Evolutionary conservation across 164 flowering plant species (phyloP).

Genomic region (Euptelea pleiosperma): DNA sequence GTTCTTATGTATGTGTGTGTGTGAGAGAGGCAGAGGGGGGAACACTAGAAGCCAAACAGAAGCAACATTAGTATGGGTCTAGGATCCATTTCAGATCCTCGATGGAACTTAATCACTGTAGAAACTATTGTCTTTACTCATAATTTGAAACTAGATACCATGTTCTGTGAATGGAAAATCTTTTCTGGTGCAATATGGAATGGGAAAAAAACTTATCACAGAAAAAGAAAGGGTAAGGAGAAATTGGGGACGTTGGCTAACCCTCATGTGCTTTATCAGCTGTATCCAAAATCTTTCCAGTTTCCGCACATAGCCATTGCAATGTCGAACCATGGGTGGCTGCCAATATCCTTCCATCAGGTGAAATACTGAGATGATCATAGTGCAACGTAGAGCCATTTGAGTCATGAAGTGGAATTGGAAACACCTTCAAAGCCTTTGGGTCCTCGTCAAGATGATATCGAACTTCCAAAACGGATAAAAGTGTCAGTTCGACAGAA

Average conservation of each 20-base stretch:
- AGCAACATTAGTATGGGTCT: too few relatives aligned
- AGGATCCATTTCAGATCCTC: too few relatives aligned
- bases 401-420: conserved; percentile 78
- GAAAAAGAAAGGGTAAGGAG: background rate
- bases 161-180: background rate
- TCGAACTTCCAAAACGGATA: conserved; percentile 55
- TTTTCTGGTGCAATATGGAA: background rate
- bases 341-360: conserved; percentile 87
- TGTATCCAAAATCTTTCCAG: conserved; percentile 82
- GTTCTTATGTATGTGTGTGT: too few relatives aligned
- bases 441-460: conserved; percentile 98
- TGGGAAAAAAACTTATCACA: background rate
- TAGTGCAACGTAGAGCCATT: conserved; percentile 65
- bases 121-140: too few relatives aligned
- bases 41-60: too few relatives aligned
- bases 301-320: conserved; percentile 84
- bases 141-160: too few relatives aligned
- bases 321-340: conserved; percentile 73
- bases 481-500: conserved; percentile 17
- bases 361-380: conserved; percentile 81
- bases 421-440: conserved; percentile 83
- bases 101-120: too few relatives aligned
- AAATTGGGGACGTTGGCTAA: conserved; percentile 28
- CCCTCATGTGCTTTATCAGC: conserved; percentile 96
- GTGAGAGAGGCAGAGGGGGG: too few relatives aligned